Evolutionary conservation across 2,329 filamentous ascomycete species (phyloP), one percentile per base, ranked within the genome.

Genomic region (Periconia macrospinosa): DNA sequence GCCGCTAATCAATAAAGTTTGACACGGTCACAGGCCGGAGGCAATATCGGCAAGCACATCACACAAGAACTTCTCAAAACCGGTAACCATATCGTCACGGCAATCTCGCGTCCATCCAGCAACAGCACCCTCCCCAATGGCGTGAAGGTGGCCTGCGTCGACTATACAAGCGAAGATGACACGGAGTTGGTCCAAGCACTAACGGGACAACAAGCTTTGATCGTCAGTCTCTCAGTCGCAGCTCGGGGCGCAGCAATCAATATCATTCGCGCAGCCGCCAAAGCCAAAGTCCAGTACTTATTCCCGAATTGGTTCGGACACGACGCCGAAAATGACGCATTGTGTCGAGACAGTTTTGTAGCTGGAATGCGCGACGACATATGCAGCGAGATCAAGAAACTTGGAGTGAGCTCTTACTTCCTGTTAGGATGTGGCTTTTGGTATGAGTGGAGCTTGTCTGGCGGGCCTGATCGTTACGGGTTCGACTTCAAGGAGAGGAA

Each of bases 151-250:
- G 72, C 68, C 17, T 63, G 63, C 18, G 74, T 71, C 60, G 57
- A 75, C 68, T 70, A 72, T 57, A 78, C 55, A 10, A 60, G 76
- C n/a, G n/a, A 83, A 81, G 23, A 58, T 30, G 52, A 50, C 59
- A 40, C 49, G 18, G 8, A 63, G 5, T 49, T 78, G 19, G 61
- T 71, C 18, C 47, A 58, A 45, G 72, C 72, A 8, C 68, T 78
- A 2, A 58, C 59, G 37, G 72, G 68, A 49, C 71, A 76, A 45
- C 65, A 78, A 30, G 67, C 65, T 40, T 67, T 78, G 33, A 61
- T 77, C 58, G 76, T 78, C 55, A 76, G 74, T 13, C 57, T 78
- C 35, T 49, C 55, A 47, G 60, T 62, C 42, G 54, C 58, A 1
- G 70, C 74, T 8, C 59, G 59, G 0, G 68, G 69, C 11, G 60